phyloP scores from a whole-genome alignment of 1,284 basidiomycete genomes.

The Boletus mariae region DNA sequence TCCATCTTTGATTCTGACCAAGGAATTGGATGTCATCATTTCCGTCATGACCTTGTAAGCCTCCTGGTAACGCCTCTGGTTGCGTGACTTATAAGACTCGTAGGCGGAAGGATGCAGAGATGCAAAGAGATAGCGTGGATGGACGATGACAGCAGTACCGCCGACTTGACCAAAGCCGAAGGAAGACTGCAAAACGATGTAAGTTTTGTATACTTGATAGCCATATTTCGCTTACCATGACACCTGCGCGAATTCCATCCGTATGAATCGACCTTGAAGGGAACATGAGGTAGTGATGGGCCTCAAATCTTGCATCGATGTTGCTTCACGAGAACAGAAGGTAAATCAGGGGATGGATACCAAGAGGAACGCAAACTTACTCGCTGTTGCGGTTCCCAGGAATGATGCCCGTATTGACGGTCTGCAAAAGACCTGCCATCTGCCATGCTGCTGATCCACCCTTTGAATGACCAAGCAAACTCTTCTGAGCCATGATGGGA shows the following conservation, averaged over 20 bases:
- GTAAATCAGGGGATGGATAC: conserved; percentile 23
- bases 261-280: conserved; percentile 94
- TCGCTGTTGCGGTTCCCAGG: conserved; percentile 98
- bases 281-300: conserved; percentile 93
- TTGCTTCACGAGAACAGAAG: conserved; percentile 51
- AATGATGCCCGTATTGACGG: conserved; percentile 81
- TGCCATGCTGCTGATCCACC: conserved; percentile 98
- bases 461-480: conserved; percentile 92
- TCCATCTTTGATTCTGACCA: conserved; percentile 94
- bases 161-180: conserved; percentile 99
- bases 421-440: conserved; percentile 90
- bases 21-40: conserved; percentile 89
- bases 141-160: conserved; percentile 83
- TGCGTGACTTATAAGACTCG: conserved; percentile 70
- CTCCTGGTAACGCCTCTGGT: conserved; percentile 66
- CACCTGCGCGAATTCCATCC: conserved; percentile 85
- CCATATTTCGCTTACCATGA: conserved; percentile 57
- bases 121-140: conserved; percentile 90
- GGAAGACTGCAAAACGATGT: conserved; percentile 59
- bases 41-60: conserved; percentile 93
- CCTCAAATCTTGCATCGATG: conserved; percentile 88
- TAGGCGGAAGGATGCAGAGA: conserved; percentile 74
- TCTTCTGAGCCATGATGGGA: conserved; percentile 97
- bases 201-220: not conserved
- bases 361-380: conserved; percentile 42